Conservation (phyloP, 345 rosid species). For the Iberis pinnata region DNA sequence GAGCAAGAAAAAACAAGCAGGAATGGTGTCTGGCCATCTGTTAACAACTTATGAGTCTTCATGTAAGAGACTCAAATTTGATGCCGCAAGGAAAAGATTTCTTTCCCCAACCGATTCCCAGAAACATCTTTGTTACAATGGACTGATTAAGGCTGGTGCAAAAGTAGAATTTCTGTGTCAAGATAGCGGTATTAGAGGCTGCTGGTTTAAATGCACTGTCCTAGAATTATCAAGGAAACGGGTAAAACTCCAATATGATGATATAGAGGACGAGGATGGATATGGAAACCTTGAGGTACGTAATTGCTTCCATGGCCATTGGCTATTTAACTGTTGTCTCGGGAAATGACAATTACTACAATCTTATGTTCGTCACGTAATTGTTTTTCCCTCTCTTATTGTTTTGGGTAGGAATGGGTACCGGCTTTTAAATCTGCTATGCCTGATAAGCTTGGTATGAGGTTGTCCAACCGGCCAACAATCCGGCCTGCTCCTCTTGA, state of each 20-base stretch:
- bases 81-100: slow-evolving; percentile 42
- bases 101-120: slow-evolving; percentile 47
- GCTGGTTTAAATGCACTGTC: slow-evolving; percentile 92
- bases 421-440: slow-evolving; percentile 59
- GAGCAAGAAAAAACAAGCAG: not conserved
- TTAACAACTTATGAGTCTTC: slow-evolving; percentile 35
- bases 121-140: slow-evolving; percentile 33
- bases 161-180: slow-evolving; percentile 69
- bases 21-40: slow-evolving; percentile 3
- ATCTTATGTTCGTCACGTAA: slow-evolving; percentile 4
- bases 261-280: slow-evolving; percentile 77
- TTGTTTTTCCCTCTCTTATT: not conserved
- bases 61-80: slow-evolving; percentile 41
- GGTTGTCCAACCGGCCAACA: slow-evolving; percentile 59
- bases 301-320: slow-evolving; percentile 7
- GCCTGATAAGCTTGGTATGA: slow-evolving; percentile 82
- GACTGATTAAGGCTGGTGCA: slow-evolving; percentile 46
- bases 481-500: slow-evolving; percentile 59
- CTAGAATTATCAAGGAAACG: slow-evolving; percentile 55
- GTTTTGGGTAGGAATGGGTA: slow-evolving; percentile 70
- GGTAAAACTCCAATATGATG: slow-evolving; percentile 69
- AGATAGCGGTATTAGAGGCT: slow-evolving; percentile 96
- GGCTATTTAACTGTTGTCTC: not conserved
- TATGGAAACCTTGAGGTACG: slow-evolving; percentile 82
- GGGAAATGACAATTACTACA: not conserved